Evolutionary conservation across 129 eudicot genomes (phyloP).

Genomic region (Flaveria brownii): DNA sequence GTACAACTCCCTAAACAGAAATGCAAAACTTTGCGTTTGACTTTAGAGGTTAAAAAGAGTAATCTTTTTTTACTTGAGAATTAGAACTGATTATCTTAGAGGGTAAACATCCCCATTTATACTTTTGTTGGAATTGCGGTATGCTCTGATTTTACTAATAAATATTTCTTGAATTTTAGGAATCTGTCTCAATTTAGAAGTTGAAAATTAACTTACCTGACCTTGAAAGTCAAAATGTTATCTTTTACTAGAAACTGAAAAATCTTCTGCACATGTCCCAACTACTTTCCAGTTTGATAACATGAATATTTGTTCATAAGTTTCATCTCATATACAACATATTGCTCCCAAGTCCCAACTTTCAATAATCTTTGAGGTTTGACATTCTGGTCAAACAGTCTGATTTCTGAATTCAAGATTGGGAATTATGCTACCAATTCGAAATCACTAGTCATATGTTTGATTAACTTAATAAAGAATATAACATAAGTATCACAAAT

Average conservation of each 20-base stretch:
- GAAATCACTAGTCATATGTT: neutral
- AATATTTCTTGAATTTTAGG: neutral
- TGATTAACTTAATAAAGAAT: neutral
- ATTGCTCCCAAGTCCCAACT: neutral
- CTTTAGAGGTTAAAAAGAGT: conserved; percentile 18
- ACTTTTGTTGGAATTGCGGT: neutral
- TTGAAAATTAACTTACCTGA: neutral
- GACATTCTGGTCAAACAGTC: conserved; percentile 2
- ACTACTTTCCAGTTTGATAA: neutral
- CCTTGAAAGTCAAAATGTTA: neutral
- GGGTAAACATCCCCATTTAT: neutral
- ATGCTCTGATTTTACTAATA: neutral
- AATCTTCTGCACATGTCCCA: neutral
- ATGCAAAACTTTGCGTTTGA: neutral
- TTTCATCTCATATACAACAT: neutral
- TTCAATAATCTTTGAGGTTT: neutral
- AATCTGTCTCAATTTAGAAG: neutral
- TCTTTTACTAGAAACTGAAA: neutral
- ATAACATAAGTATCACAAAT: neutral
- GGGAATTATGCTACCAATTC: neutral
- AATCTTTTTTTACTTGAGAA: neutral
- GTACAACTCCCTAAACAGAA: neutral
- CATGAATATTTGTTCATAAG: neutral
- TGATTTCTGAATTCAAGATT: neutral
- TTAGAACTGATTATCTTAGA: neutral